Conservation (phyloP, 202 grass and related monocot species). For the Elaeis oleifera region DNA sequence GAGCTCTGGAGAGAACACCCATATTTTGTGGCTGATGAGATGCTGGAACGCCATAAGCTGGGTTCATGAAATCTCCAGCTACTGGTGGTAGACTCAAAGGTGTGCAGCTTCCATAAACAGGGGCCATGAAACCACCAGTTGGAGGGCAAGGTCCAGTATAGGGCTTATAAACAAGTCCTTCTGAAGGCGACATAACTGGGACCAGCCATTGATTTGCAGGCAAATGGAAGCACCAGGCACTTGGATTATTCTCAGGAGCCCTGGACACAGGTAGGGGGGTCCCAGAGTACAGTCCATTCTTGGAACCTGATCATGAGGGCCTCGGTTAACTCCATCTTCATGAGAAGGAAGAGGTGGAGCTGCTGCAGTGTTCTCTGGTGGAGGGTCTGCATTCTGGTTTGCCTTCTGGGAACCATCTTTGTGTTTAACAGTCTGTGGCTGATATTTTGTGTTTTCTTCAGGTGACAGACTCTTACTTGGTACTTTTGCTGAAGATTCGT, state of each 20-base stretch:
- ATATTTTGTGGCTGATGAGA: constrained; percentile 51
- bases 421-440: constrained; percentile 26
- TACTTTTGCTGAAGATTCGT: constrained; percentile 22
- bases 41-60: constrained; percentile 44
- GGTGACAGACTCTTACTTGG: constrained; percentile 34
- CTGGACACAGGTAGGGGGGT: constrained; percentile 23
- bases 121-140: constrained; percentile 61
- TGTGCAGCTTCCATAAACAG: constrained; percentile 43
- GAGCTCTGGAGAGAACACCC: constrained; percentile 24
- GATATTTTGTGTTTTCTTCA: constrained; percentile 35
- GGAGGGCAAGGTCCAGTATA: constrained; percentile 66
- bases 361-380: constrained; percentile 33
- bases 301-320: constrained; percentile 21
- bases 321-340: constrained; percentile 20
- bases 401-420: constrained; percentile 30
- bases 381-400: constrained; percentile 30
- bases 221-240: constrained; percentile 41
- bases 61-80: constrained; percentile 55
- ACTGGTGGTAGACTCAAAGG: constrained; percentile 41
- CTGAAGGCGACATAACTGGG: constrained; percentile 74
- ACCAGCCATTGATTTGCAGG: constrained; percentile 73
- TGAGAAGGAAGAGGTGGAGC: constrained; percentile 31
- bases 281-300: constrained; percentile 18
- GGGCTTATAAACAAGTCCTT: constrained; percentile 91
- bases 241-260: constrained; percentile 41